Percentiles rank a stretch among this genome's conserved stretches.
phyloP scores from a whole-genome alignment of 176 grass and related monocot species.

The Oryza glaberrima region DNA sequence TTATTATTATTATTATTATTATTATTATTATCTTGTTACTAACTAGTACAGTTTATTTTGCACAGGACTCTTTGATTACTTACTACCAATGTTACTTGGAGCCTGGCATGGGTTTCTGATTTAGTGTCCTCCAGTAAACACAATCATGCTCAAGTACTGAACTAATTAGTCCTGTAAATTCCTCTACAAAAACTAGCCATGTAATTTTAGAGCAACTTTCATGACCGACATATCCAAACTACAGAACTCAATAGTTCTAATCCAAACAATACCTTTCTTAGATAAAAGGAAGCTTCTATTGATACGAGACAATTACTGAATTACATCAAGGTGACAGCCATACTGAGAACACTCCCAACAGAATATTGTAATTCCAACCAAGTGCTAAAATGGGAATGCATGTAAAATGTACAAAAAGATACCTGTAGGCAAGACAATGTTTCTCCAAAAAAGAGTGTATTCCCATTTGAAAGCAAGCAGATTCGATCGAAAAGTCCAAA shows the following conservation, averaged over 20 bases:
- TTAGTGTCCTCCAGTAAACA: not conserved
- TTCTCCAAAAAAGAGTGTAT: constrained; percentile 95
- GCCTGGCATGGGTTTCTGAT: not conserved
- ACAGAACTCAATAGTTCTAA: not conserved
- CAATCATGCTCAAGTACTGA: not conserved
- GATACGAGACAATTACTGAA: too few species aligned
- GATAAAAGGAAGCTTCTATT: too few species aligned
- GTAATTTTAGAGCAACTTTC: not conserved
- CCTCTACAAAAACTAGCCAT: not conserved
- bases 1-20: not conserved
- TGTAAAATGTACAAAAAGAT: not conserved
- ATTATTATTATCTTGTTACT: not conserved
- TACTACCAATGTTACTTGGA: constrained; percentile 7
- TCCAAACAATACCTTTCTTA: not conserved
- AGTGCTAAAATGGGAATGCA: not conserved
- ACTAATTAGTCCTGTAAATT: not conserved
- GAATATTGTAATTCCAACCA: not conserved
- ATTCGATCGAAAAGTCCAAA: constrained; percentile 98
- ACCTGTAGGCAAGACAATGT: constrained; percentile 97
- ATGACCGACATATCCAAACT: not conserved
- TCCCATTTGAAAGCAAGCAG: constrained; percentile 97
- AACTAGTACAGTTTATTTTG: constrained; percentile 1
- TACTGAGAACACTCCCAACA: too few species aligned
- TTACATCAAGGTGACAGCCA: too few species aligned
- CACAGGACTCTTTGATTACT: not conserved